Evolutionary conservation across 371 early-diverging fungal species (phyloP).

Genomic region (Mortierella sp.): DNA sequence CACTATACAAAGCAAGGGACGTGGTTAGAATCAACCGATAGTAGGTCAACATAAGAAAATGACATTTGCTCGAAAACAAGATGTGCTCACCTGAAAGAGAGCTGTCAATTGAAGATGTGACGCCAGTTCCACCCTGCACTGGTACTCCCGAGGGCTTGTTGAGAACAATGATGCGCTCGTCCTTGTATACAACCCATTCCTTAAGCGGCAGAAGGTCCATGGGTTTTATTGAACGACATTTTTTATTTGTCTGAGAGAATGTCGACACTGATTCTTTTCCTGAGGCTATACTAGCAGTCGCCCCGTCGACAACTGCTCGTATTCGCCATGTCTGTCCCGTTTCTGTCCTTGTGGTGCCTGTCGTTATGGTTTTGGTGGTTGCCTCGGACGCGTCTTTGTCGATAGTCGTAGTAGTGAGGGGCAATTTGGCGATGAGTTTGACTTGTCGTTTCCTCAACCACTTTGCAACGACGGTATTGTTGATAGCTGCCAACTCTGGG

Average conservation of each 20-base stretch:
- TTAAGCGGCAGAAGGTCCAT: conserved; percentile 18
- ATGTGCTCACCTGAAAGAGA: conserved; percentile 25
- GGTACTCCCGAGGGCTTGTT: conserved; percentile 41
- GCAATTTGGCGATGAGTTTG: conserved; percentile 14
- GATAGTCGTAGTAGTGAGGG: not conserved
- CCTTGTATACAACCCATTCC: conserved; percentile 40
- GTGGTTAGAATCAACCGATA: no score
- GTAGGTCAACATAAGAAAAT: no score
- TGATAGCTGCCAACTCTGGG: conserved; percentile 1
- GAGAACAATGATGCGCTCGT: conserved; percentile 26
- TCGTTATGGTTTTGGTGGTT: not conserved
- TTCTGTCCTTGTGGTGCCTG: conserved; percentile 13
- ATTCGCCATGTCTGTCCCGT: conserved; percentile 39
- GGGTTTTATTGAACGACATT: not conserved
- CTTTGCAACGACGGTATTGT: conserved; percentile 18
- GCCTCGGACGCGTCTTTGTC: not conserved
- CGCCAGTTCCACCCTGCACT: conserved; percentile 37
- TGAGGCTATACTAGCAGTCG: no score
- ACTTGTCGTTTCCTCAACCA: conserved; percentile 40
- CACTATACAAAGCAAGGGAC: conserved; percentile 8
- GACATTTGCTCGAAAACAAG: not conserved
- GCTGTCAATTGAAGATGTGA: conserved; percentile 17
- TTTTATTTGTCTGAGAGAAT: not conserved
- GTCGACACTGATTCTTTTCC: not conserved
- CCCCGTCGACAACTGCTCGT: not conserved